Percentiles rank a stretch among this genome's conserved stretches.
phyloP scores from a whole-genome alignment of 192 early-diverging fungal genomes.

The Linnemannia schmuckeri region DNA sequence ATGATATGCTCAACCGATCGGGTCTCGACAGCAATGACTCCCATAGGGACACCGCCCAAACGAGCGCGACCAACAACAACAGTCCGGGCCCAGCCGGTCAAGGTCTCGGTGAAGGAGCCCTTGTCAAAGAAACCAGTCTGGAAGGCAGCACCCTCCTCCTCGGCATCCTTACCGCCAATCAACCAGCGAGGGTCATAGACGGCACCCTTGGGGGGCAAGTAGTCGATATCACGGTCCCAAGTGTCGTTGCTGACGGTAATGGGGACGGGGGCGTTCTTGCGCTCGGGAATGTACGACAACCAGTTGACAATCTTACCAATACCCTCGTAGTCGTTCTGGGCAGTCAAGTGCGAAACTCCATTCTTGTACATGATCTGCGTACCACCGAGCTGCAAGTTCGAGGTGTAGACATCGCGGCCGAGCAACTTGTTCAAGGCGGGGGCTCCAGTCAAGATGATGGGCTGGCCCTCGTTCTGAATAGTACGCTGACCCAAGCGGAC shows the following conservation, averaged over 20 bases:
- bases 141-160: constrained; percentile 72
- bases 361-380: constrained; percentile 99
- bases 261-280: constrained; percentile 75
- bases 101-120: constrained; percentile 95
- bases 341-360: constrained; percentile 97
- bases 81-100: constrained; percentile 97
- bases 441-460: constrained; percentile 98
- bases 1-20: constrained; percentile 92
- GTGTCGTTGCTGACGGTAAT: constrained; percentile 76
- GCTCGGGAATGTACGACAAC: constrained; percentile 91
- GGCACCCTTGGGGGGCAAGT: constrained; percentile 83
- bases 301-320: constrained; percentile 94
- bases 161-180: constrained; percentile 82
- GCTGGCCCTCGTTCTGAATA: constrained; percentile 97
- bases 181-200: constrained; percentile 92
- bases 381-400: constrained; percentile 97
- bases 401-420: constrained; percentile 97
- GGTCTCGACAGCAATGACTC: constrained; percentile 97
- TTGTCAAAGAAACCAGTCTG: constrained; percentile 96
- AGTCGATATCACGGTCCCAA: constrained; percentile 86
- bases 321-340: constrained; percentile 94
- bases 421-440: constrained; percentile 98
- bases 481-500: constrained; percentile 98
- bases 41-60: constrained; percentile 97
- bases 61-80: constrained; percentile 95